These are phyloP conservation scores for Arthrocladium fulminans DNA, from an alignment of 2,329 filamentous ascomycete species.

Conservation along the genomic window DNA sequence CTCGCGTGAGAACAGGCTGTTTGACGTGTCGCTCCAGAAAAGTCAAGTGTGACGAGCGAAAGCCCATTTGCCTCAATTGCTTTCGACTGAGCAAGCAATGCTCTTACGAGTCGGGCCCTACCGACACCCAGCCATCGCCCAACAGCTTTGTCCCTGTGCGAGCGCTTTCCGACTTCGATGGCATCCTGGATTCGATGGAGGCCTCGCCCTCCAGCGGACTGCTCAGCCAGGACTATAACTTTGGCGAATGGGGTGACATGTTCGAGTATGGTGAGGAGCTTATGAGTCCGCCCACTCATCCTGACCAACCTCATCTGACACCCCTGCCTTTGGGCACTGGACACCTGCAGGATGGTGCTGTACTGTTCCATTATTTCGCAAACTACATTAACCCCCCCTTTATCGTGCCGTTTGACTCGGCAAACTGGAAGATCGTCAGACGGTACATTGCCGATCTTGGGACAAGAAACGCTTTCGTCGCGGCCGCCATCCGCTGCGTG, in stretches of 20 bases:
- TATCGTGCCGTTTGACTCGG: constrained; percentile 9
- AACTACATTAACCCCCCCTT: constrained; percentile 10
- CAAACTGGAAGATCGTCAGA: constrained; percentile 9
- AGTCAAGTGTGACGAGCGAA: constrained; percentile 13
- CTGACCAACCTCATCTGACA: neutral
- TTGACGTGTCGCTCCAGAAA: constrained; percentile 11
- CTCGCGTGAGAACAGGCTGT: constrained; percentile 10
- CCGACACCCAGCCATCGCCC: neutral
- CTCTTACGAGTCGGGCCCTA: neutral
- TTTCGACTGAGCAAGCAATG: constrained; percentile 3
- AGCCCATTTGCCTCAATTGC: constrained; percentile 8
- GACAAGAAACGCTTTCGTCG: neutral
- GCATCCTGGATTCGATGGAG: neutral
- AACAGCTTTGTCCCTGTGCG: neutral
- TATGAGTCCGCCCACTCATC: neutral
- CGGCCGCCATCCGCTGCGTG: constrained; percentile 7
- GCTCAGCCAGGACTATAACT: neutral
- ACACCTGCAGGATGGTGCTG: neutral
- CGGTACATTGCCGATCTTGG: constrained; percentile 7
- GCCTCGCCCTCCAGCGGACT: neutral
- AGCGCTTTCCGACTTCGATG: neutral
- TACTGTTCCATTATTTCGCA: constrained; percentile 10
- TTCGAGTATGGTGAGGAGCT: constrained; percentile 7
- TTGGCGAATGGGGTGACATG: constrained; percentile 5
- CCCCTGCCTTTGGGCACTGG: too few species aligned